A percentile compares a stretch with the other conserved stretches of the same genome.
Evolutionary conservation across 176 grass and related monocot species (phyloP).

Genomic region (Phoenix roebelenii): DNA sequence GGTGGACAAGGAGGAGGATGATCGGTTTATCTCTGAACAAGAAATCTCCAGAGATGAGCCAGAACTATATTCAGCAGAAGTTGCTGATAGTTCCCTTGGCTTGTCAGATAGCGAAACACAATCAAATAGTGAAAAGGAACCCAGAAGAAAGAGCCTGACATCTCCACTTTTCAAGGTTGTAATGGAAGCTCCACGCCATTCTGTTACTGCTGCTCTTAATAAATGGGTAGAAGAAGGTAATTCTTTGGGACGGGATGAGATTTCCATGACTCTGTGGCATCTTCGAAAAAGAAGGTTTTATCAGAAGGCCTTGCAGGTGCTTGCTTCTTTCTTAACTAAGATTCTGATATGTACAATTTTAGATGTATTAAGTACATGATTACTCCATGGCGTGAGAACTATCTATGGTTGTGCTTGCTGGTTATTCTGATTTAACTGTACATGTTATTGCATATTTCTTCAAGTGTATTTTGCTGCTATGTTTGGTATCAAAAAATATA

Average conservation of each 20-base stretch:
- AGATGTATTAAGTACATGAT: background rate
- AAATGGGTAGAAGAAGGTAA: conserved; percentile 29
- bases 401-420: background rate
- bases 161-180: conserved; percentile 33
- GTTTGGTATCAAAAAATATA: no score
- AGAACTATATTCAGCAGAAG: no score
- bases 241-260: conserved; percentile 9
- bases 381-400: background rate
- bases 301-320: conserved; percentile 14
- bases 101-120: no score
- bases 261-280: background rate
- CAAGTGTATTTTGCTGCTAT: no score
- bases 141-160: background rate
- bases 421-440: no score
- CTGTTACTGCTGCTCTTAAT: conserved; percentile 20
- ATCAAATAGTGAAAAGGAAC: no score
- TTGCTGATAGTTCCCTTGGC: no score
- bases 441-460: no score
- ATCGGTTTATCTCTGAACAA: no score
- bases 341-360: background rate
- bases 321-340: background rate
- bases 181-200: conserved; percentile 21
- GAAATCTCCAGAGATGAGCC: no score
- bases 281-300: conserved; percentile 10
- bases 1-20: no score